Evolutionary conservation across 345 rosid genomes (phyloP).

Genomic region (Sonneratia caseolaris): DNA sequence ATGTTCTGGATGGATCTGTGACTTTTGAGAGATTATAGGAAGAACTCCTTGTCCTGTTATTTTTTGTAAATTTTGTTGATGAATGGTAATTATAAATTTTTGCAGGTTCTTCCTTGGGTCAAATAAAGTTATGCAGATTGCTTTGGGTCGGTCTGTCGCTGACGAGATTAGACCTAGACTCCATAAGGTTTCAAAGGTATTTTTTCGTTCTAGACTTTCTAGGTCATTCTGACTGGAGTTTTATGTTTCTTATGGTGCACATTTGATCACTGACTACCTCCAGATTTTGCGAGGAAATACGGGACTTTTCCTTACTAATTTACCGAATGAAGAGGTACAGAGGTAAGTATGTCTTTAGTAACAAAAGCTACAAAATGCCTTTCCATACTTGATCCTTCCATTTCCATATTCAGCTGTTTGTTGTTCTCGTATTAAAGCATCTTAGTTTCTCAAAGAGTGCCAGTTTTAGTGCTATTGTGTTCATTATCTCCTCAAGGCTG

Average conservation of each 20-base stretch:
- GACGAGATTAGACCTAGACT: conserved; percentile 74
- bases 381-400: neutral
- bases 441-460: neutral
- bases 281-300: conserved; percentile 70
- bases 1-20: too few species aligned
- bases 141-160: conserved; percentile 79
- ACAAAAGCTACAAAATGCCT: neutral
- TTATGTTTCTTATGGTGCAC: neutral
- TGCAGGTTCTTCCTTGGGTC: conserved; percentile 87
- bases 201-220: neutral
- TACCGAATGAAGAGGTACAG: conserved; percentile 75
- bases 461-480: neutral
- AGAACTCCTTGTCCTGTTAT: too few species aligned
- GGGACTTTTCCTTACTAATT: conserved; percentile 71
- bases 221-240: neutral
- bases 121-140: conserved; percentile 94
- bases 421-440: neutral
- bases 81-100: neutral
- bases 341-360: conserved; percentile 29
- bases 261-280: neutral
- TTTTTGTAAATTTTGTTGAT: neutral
- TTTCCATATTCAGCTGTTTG: neutral
- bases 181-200: conserved; percentile 74
- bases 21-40: neutral
- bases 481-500: too few species aligned